A percentile compares a stretch with the other conserved stretches of the same genome.
These are phyloP conservation scores for Coemansia reversa DNA, from an alignment of 192 early-diverging fungal genomes.

Conservation along the genomic window DNA sequence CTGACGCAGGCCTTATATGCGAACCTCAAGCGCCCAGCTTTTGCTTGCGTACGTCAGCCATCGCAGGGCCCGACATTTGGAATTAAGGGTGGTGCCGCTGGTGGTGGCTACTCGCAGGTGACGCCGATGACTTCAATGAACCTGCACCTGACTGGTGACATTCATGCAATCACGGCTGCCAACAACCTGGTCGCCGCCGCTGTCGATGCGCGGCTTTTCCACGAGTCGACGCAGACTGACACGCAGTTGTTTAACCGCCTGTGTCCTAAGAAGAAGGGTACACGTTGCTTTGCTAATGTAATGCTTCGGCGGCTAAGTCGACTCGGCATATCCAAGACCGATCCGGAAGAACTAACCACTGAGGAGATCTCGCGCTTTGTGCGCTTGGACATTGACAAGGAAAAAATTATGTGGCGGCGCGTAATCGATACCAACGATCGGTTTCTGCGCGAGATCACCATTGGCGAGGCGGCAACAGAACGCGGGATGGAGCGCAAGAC, in stretches of 20 bases:
- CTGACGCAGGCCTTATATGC: constrained; percentile 95
- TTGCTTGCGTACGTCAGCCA: constrained; percentile 98
- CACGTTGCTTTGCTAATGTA: constrained; percentile 75
- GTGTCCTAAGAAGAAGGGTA: constrained; percentile 83
- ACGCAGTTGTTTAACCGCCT: constrained; percentile 85
- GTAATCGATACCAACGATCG: constrained; percentile 97
- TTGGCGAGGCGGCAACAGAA: constrained; percentile 88
- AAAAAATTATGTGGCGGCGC: constrained; percentile 94
- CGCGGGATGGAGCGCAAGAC: constrained; percentile 83
- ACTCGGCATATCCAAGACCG: constrained; percentile 79
- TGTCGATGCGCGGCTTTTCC: constrained; percentile 97
- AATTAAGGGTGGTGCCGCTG: constrained; percentile 98
- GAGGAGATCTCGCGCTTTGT: constrained; percentile 81
- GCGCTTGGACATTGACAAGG: constrained; percentile 92
- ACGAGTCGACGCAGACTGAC: constrained; percentile 76
- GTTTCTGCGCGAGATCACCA: constrained; percentile 86
- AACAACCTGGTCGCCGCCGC: constrained; percentile 97
- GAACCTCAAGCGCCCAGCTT: constrained; percentile 79
- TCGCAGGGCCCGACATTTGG: constrained; percentile 99
- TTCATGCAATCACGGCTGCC: constrained; percentile 96
- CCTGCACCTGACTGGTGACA: constrained; percentile 97
- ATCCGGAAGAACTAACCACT: constrained; percentile 74
- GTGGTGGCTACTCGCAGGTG: constrained; percentile 98
- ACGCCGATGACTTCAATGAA: constrained; percentile 99
- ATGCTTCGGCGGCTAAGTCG: constrained; percentile 76